phyloP scores from a whole-genome alignment of 306 rosid species.

The Canavalia ensiformis region DNA sequence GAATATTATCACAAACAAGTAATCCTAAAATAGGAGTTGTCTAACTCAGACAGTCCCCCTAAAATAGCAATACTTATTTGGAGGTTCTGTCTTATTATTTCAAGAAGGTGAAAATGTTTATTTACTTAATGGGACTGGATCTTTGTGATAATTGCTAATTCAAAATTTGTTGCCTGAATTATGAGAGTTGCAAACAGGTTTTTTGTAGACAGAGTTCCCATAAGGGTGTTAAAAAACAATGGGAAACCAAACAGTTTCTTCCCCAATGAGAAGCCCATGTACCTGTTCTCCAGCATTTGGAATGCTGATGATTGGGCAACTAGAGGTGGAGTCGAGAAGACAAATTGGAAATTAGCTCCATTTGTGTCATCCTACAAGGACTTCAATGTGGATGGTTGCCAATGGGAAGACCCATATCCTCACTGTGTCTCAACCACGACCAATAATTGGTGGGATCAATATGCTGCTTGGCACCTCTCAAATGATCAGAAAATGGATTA shows the following conservation, averaged over 20 bases:
- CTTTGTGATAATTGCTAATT: background rate
- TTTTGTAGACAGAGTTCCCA: slow-evolving; percentile 79
- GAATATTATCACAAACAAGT: no score
- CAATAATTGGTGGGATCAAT: slow-evolving; percentile 89
- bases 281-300: slow-evolving; percentile 94
- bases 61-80: no score
- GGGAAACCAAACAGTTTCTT: slow-evolving; percentile 77
- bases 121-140: background rate
- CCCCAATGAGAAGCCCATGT: slow-evolving; percentile 94
- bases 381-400: slow-evolving; percentile 81
- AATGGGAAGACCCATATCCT: slow-evolving; percentile 93
- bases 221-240: slow-evolving; percentile 87
- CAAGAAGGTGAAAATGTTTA: background rate
- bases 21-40: no score
- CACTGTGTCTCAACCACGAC: slow-evolving; percentile 91
- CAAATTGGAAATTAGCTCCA: slow-evolving; percentile 83
- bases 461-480: slow-evolving; percentile 86
- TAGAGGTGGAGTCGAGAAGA: slow-evolving; percentile 97
- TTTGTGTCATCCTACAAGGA: slow-evolving; percentile 87
- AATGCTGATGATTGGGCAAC: slow-evolving; percentile 99
- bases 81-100: no score
- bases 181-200: slow-evolving; percentile 61
- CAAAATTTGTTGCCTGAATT: slow-evolving; percentile 16
- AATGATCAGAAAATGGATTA: slow-evolving; percentile 75
- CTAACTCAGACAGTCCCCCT: no score